A percentile compares a stretch with the other conserved stretches of the same genome.
Evolutionary conservation across 2,329 filamentous ascomycete genomes (phyloP).

Genomic region (Raffaelea deltoideospora): DNA sequence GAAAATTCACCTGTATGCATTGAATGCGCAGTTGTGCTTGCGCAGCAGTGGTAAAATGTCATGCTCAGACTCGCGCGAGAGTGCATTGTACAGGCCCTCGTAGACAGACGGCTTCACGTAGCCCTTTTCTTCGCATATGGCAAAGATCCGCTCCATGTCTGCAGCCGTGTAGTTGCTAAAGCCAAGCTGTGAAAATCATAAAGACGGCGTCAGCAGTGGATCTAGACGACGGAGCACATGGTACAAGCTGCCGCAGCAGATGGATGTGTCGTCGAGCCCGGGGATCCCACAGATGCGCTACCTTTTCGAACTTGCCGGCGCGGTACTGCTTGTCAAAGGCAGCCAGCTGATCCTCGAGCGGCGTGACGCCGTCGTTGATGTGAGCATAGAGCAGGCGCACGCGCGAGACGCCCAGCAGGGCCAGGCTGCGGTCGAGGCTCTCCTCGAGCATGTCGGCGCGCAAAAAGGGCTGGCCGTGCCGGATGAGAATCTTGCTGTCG

Average conservation of each 20-base stretch:
- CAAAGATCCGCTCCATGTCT: conserved; percentile 16
- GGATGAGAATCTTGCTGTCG: conserved; percentile 8
- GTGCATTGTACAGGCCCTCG: conserved; percentile 26
- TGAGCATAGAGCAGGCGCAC: conserved; percentile 10
- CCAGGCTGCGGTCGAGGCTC: conserved; percentile 5
- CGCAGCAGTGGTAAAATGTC: conserved; percentile 27
- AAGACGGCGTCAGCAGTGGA: neutral
- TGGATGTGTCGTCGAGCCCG: no score
- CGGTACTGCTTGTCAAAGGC: conserved; percentile 17
- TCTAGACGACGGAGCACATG: no score
- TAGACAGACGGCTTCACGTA: conserved; percentile 28
- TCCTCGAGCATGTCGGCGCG: conserved; percentile 1
- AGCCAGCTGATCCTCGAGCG: conserved; percentile 14
- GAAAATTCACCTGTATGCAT: conserved; percentile 9
- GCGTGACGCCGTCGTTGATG: conserved; percentile 14
- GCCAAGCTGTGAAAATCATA: conserved; percentile 17
- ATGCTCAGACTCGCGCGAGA: conserved; percentile 22
- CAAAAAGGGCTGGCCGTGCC: neutral
- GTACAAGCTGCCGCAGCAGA: no score
- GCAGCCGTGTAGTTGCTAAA: conserved; percentile 27
- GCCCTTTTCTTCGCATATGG: conserved; percentile 20
- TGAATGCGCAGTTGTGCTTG: conserved; percentile 20
- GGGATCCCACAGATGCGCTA: no score
- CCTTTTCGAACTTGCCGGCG: conserved; percentile 15
- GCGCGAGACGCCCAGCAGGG: conserved; percentile 2